Conservation (phyloP, 495 filamentous ascomycete species). For the Filosporella fistucella region DNA sequence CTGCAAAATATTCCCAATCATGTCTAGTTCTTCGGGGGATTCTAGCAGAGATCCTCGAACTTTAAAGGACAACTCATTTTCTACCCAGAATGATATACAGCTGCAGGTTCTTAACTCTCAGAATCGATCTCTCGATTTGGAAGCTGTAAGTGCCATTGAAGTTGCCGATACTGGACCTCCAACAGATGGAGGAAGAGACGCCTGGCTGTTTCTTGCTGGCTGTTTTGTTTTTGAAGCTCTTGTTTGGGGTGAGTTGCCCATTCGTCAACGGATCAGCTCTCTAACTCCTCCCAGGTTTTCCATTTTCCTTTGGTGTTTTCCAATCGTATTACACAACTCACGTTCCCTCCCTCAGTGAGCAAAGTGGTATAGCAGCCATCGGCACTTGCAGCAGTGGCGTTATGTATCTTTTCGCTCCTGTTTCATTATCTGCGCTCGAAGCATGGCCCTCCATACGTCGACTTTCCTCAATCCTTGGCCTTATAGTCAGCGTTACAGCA, state of each 20-base stretch:
- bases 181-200: slow-evolving; percentile 55
- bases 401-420: slow-evolving; percentile 41
- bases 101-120: too few species aligned
- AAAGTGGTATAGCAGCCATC: slow-evolving; percentile 30
- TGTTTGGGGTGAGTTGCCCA: slow-evolving; percentile 52
- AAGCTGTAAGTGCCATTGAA: too few species aligned
- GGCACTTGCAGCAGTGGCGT: slow-evolving; percentile 32
- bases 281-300: slow-evolving; percentile 45
- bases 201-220: slow-evolving; percentile 60
- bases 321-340: slow-evolving; percentile 39
- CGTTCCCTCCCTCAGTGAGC: slow-evolving; percentile 29
- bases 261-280: neutral
- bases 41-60: too few species aligned
- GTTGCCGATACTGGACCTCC: too few species aligned
- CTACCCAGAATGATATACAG: too few species aligned
- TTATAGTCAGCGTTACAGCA: slow-evolving; percentile 32
- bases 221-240: slow-evolving; percentile 62
- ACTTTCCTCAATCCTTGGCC: slow-evolving; percentile 12
- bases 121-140: too few species aligned
- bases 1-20: too few species aligned
- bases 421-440: slow-evolving; percentile 27
- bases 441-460: slow-evolving; percentile 23
- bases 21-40: too few species aligned
- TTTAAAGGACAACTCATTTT: too few species aligned
- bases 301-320: slow-evolving; percentile 52